Evolutionary conservation across 305 asterid genomes (phyloP).

Genomic region (Fraxinus xanthoxyloides): DNA sequence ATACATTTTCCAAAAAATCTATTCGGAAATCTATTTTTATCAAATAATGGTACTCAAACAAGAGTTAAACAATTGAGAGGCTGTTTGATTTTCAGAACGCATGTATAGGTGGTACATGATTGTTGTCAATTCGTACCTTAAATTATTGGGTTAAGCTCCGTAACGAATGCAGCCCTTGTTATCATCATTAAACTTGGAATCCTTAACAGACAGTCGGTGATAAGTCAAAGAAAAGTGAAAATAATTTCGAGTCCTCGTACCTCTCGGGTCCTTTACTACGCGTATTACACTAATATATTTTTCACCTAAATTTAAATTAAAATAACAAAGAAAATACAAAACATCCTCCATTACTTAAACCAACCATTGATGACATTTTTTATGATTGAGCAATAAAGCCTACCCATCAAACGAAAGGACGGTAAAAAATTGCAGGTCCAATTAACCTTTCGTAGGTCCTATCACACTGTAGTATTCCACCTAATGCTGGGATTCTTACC

Average conservation of each 20-base stretch:
- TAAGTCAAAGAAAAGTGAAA: neutral
- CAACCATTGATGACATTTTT: neutral
- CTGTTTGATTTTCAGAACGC: too few relatives aligned
- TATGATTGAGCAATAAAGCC: neutral
- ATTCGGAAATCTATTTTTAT: too few relatives aligned
- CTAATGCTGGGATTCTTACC: neutral
- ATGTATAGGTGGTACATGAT: too few relatives aligned
- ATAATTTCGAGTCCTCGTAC: neutral
- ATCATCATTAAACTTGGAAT: too few relatives aligned
- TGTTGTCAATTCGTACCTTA: too few relatives aligned
- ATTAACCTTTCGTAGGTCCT: conserved; percentile 12
- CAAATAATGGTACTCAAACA: too few relatives aligned
- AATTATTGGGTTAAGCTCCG: neutral
- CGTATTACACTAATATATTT: neutral
- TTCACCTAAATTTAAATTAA: neutral
- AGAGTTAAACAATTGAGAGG: neutral
- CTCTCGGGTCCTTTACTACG: neutral
- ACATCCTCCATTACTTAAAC: neutral
- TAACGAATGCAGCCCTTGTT: too few relatives aligned
- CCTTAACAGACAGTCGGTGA: neutral
- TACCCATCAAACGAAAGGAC: neutral
- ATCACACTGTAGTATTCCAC: conserved; percentile 3
- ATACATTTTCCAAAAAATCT: too few relatives aligned
- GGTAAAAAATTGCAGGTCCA: neutral
- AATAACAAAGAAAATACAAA: neutral